A percentile compares a stretch with the other conserved stretches of the same genome.
phyloP scores from a whole-genome alignment of 805 yeast genomes.

The Kodamaea nitidulidarum region DNA sequence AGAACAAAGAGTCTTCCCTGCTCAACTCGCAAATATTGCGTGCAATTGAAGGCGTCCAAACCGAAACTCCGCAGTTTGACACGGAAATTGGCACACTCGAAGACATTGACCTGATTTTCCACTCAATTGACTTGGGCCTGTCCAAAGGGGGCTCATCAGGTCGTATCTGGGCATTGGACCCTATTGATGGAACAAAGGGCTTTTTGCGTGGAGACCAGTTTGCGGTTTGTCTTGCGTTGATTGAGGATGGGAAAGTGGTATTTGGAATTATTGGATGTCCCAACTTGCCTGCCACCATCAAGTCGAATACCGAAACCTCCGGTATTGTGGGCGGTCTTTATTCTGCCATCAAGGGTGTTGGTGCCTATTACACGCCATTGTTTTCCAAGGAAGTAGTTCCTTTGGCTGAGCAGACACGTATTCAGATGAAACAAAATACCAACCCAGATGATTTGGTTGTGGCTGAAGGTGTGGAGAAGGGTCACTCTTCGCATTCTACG shows the following conservation, averaged over 20 bases:
- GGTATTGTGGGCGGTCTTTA: constrained; percentile 64
- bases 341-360: constrained; percentile 63
- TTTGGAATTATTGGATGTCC: constrained; percentile 97
- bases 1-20: constrained; percentile 32
- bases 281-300: constrained; percentile 59
- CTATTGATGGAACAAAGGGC: constrained; percentile 97
- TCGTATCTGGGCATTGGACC: constrained; percentile 95
- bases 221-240: constrained; percentile 89
- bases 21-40: constrained; percentile 55
- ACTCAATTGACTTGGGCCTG: constrained; percentile 73
- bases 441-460: constrained; percentile 54
- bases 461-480: constrained; percentile 92
- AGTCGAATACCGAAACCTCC: constrained; percentile 29
- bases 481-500: constrained; percentile 87
- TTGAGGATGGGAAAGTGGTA: constrained; percentile 79
- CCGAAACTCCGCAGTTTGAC: constrained; percentile 30
- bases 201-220: constrained; percentile 94
- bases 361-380: constrained; percentile 56
- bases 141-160: constrained; percentile 76
- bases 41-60: constrained; percentile 54
- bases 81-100: constrained; percentile 39
- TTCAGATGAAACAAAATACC: constrained; percentile 50
- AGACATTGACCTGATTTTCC: constrained; percentile 47
- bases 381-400: constrained; percentile 32
- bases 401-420: constrained; percentile 30